Evolutionary conservation across 78 protist genomes (phyloP).

Genomic region (Neovahlkampfia damariscottae): DNA sequence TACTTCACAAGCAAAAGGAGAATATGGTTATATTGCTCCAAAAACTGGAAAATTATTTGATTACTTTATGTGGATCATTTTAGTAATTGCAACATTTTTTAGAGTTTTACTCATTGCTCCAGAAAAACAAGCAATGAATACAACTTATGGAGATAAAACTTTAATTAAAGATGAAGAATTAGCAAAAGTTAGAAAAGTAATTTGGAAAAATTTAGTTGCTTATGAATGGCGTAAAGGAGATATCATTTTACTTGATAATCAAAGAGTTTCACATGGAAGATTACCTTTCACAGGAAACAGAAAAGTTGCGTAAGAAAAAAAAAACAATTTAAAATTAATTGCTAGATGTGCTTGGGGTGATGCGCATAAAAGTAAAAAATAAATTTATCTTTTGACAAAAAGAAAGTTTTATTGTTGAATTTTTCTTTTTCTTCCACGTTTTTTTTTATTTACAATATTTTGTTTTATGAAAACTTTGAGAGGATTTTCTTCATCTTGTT

Average conservation of each 20-base stretch:
- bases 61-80: background rate
- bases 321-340: too few relatives aligned
- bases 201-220: background rate
- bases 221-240: background rate
- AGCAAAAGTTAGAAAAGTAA: background rate
- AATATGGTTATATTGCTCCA: background rate
- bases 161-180: background rate
- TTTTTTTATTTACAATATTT: too few relatives aligned
- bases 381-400: too few relatives aligned
- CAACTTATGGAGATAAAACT: background rate
- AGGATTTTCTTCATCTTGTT: too few relatives aligned
- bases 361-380: too few relatives aligned
- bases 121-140: background rate
- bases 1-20: background rate
- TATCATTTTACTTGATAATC: background rate
- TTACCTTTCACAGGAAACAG: background rate
- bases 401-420: too few relatives aligned
- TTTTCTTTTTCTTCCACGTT: too few relatives aligned
- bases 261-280: background rate
- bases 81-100: background rate
- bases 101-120: background rate
- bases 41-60: background rate
- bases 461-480: too few relatives aligned
- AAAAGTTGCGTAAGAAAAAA: too few relatives aligned
- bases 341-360: too few relatives aligned